Evolutionary conservation across 1,284 basidiomycete genomes (phyloP).

Genomic region (Peniophora sp.): DNA sequence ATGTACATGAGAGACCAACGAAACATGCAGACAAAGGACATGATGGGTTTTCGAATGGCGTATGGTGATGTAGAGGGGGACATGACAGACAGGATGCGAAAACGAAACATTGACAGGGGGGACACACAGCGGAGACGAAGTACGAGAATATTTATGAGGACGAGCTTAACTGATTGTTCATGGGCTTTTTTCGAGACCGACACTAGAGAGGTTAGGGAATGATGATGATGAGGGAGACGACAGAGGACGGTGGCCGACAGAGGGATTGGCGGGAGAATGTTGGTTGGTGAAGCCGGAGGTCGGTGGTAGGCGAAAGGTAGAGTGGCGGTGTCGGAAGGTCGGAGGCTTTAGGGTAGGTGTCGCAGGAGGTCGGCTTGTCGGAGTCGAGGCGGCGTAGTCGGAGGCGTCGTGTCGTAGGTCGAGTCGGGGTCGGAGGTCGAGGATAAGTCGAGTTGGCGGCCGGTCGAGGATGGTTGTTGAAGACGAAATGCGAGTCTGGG

Average conservation of each 20-base stretch:
- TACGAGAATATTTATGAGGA: no score
- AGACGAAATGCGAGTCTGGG: background rate
- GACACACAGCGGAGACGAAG: no score
- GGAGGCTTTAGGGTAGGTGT: background rate
- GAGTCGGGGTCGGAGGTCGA: background rate
- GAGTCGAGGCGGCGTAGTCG: background rate
- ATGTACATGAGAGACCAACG: slow-evolving; percentile 10
- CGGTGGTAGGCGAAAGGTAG: background rate
- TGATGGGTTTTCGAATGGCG: background rate
- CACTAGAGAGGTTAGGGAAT: no score
- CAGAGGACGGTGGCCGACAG: background rate
- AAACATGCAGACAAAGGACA: slow-evolving; percentile 8
- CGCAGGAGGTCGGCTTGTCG: background rate
- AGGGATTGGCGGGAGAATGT: background rate
- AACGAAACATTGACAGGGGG: no score
- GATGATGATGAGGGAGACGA: no score
- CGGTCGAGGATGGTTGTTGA: background rate
- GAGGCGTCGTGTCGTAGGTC: background rate
- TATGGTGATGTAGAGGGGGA: no score
- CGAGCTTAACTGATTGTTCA: no score
- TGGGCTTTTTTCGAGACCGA: no score
- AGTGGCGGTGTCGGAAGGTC: background rate
- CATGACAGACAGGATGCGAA: no score
- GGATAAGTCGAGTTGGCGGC: no score
- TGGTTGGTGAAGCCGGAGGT: background rate